Conservation (phyloP, 2,329 filamentous ascomycete species). For the Paraconiothyrium sp. region DNA sequence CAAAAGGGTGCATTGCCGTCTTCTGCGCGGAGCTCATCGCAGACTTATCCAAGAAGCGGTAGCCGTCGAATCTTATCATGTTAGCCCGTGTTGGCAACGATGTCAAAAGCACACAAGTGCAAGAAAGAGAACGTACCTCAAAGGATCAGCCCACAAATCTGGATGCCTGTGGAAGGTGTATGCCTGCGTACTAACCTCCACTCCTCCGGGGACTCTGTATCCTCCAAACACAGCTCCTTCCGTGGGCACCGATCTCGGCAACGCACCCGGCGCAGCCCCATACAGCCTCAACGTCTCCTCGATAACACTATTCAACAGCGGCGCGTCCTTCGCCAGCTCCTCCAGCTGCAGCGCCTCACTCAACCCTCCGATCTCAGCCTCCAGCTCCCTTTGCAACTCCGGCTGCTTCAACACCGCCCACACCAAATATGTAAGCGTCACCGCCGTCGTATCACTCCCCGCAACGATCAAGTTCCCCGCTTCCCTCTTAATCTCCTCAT, state of each 20-base stretch:
- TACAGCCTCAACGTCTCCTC: conserved; percentile 52
- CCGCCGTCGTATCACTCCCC: conserved; percentile 46
- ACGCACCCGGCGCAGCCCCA: conserved; percentile 44
- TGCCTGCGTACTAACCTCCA: conserved; percentile 50
- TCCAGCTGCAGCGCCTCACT: conserved; percentile 25
- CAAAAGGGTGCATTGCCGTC: conserved; percentile 73
- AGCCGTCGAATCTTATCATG: conserved; percentile 40
- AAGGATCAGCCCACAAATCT: conserved; percentile 35
- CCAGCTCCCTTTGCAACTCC: conserved; percentile 29
- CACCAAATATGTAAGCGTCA: conserved; percentile 45
- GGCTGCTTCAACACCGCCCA: conserved; percentile 41
- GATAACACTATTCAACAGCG: conserved; percentile 48
- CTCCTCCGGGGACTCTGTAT: conserved; percentile 47
- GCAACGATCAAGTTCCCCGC: conserved; percentile 44
- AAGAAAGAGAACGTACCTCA: conserved; percentile 25
- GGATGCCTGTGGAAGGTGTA: conserved; percentile 48
- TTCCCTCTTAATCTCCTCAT: conserved; percentile 39
- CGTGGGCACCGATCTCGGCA: conserved; percentile 47
- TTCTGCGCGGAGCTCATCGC: conserved; percentile 44
- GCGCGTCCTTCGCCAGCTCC: conserved; percentile 36
- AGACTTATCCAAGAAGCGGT: conserved; percentile 34
- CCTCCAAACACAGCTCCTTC: conserved; percentile 44
- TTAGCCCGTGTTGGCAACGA: background rate
- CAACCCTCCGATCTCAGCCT: conserved; percentile 31
- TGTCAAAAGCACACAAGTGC: background rate